Evolutionary conservation across 345 rosid genomes (phyloP), one percentile per base, ranked within the genome.

Genomic region (Diplotaxis tenuifolia): DNA sequence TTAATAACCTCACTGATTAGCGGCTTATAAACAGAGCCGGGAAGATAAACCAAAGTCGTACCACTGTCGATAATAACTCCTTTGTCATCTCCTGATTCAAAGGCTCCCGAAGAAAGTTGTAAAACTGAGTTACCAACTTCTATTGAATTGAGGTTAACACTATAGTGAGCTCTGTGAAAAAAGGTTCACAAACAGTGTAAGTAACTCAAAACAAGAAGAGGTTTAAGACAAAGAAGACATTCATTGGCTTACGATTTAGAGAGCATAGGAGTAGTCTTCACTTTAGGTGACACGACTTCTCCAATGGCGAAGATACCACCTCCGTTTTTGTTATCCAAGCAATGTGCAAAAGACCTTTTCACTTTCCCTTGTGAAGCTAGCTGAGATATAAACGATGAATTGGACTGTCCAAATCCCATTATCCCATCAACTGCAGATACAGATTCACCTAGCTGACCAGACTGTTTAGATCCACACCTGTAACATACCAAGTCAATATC

Each of bases 231-330:
- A 62, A 77, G 60, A 77, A 66, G 62, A 40, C 75, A 6, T 65
- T 62, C 21, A 59, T 34, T 34, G 16, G 14, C 95, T 20, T 88
- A 94, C 97, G 82, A 88, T 78, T 83, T 79, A 29, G 94, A 85
- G 68, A 89, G 82, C 87, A 94, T 69, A 3, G 97, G 91, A 75
- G 97, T 91, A 28, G 95, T 88, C 64, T 78, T 81, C 32, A 89
- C 89, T 83, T 82, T 87, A 0, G 98, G 96, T 36, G 87, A 80
- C 65, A 87, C 90, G 7, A 94, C 84, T 67, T 91, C 87, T 36
- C 98, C 97, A 40, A 92, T 87, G 59, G 96, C 86, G 71, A 95
- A 92, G 36, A 95, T 88, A 72, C 99, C 97, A 2, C 99, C 97
- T 34, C 97, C 99, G 9, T 81, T 59, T 21, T 25, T 40, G 69